Conservation (phyloP, 768 basidiomycete genomes). For the Rhodotorula diobovata region DNA sequence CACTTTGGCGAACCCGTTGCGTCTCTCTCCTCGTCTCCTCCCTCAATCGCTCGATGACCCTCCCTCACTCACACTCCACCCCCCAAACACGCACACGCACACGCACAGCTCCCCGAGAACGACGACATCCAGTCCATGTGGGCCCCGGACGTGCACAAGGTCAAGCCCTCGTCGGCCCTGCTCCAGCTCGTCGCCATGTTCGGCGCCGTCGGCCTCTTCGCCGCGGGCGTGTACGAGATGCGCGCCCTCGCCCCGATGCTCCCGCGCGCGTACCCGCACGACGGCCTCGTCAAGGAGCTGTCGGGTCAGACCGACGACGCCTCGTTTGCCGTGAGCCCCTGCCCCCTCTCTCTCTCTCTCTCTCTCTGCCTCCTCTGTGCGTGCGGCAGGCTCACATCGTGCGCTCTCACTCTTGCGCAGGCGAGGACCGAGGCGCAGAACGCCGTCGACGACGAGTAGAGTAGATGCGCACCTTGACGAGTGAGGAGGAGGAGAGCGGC, state of each 20-base stretch:
- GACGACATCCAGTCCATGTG: conserved; percentile 51
- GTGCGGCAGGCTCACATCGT: not conserved
- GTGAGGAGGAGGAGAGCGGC: no score
- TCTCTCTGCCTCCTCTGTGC: not conserved
- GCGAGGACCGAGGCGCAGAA: conserved; percentile 20
- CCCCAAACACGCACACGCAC: no score
- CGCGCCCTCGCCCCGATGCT: conserved; percentile 22
- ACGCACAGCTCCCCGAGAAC: conserved; percentile 48
- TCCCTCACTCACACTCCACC: not conserved
- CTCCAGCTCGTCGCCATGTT: conserved; percentile 45
- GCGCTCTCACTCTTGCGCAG: not conserved
- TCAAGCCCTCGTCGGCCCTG: conserved; percentile 46
- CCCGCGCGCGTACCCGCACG: conserved; percentile 35
- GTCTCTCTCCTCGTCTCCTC: conserved; percentile 20
- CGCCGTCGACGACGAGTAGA: conserved; percentile 22
- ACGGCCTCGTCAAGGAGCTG: conserved; percentile 33
- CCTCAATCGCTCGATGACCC: not conserved
- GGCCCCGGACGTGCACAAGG: conserved; percentile 50
- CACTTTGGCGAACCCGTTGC: conserved; percentile 50
- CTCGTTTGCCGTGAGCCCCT: conserved; percentile 17
- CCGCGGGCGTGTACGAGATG: conserved; percentile 24
- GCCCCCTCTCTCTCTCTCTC: not conserved
- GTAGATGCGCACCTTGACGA: no score
- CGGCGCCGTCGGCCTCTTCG: conserved; percentile 41
- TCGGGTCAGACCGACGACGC: conserved; percentile 33